Conservation (phyloP, 768 basidiomycete species). For the Paxillus ammoniavirescens region DNA sequence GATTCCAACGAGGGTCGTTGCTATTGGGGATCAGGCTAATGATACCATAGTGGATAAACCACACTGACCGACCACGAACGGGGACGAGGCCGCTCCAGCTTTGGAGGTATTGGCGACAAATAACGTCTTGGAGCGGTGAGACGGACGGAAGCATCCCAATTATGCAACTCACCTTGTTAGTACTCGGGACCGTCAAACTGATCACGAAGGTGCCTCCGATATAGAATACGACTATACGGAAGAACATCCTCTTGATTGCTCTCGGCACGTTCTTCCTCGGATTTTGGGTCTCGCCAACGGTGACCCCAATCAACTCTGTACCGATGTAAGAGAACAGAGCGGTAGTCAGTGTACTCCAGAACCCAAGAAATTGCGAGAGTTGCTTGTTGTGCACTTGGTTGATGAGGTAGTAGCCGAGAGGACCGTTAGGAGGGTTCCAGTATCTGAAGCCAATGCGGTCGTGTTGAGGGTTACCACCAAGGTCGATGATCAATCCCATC, state of each 20-base stretch:
- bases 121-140: conserved; percentile 21
- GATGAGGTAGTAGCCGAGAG: conserved; percentile 22
- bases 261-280: conserved; percentile 42
- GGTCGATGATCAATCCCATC: conserved; percentile 49
- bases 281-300: conserved; percentile 38
- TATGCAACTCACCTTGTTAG: conserved; percentile 30
- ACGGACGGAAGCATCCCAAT: conserved; percentile 10
- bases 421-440: conserved; percentile 34
- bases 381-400: conserved; percentile 34
- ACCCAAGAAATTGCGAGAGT: conserved; percentile 32
- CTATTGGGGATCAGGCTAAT: conserved; percentile 20
- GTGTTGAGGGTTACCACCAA: conserved; percentile 48
- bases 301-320: conserved; percentile 39
- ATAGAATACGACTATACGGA: conserved; percentile 31
- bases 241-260: conserved; percentile 41
- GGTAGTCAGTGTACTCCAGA: conserved; percentile 31
- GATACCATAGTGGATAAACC: no score
- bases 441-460: conserved; percentile 46
- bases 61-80: conserved; percentile 44
- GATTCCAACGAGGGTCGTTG: conserved; percentile 43
- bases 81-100: conserved; percentile 31
- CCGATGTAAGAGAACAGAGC: conserved; percentile 37
- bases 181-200: conserved; percentile 40
- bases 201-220: conserved; percentile 39
- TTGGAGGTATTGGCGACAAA: conserved; percentile 26